Evolutionary conservation across 2,329 filamentous ascomycete genomes (phyloP), one percentile per base, ranked within the genome.

Genomic region (Phaeosphaeria sp.): DNA sequence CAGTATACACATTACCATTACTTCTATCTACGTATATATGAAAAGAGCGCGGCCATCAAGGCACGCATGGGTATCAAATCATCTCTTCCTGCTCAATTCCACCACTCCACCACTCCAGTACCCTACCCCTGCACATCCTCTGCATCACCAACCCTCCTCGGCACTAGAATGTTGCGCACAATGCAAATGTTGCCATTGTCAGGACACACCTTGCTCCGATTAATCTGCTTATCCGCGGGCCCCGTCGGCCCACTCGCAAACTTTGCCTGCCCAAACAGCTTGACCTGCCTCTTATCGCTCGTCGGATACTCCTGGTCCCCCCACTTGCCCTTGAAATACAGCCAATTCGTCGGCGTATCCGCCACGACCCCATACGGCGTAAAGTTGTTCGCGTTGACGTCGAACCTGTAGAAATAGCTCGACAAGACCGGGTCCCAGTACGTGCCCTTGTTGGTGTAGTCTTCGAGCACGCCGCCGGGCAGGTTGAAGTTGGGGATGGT

Each of bases 401-500:
- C 75, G 68, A 83, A 89, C 15, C 72, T 80, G 75, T 87, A 89
- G 54, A 79, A 83, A 64, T 84, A 88, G 0, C 85, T 81, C 7
- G 78, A 82, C 0, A 82, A 74, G 0, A 81, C 73, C 0, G 88
- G 87, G 67, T 90, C 88, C 87, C 87, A 90, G 4, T 86, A 71
- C 2, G 76, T 67, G 3, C 87, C 87, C 41, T 77, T 72, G 54
- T 86, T 81, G 54, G 85, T 81, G 65, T 89, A 83, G 43, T 84
- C 78, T 2, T 88, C 71, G 6, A 85, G 77, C 0, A 75, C 66
- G 27, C 75, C 75, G 22, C 82, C 83, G 0, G 84, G 85, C 7
- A 89, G 77, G 56, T 87, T 86, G 18, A 88, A 54, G 54, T 85
- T 81, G 0, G 87, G 87, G 54, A 89, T 87, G 0, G 83, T 84